A percentile compares a stretch with the other conserved stretches of the same genome.
Conservation (phyloP, 441 rosid genomes). For the Capsella rubella region DNA sequence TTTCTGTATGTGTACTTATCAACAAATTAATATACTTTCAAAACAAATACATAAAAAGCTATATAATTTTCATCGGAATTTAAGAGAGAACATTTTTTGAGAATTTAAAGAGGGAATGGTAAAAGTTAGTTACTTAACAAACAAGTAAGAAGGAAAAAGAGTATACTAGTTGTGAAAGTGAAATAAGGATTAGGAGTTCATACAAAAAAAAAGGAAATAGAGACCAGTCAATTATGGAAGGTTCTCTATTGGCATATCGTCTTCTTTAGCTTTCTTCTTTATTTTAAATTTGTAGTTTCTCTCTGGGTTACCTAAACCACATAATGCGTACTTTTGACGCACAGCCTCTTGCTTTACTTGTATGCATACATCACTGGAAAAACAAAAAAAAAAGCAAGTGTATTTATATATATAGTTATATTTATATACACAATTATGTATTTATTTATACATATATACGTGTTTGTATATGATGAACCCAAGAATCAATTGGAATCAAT, state of each 20-base stretch:
- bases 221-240: constrained; percentile 32
- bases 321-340: constrained; percentile 39
- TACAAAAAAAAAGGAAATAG: not conserved
- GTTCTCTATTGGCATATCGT: constrained; percentile 20
- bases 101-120: not conserved
- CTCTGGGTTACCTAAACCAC: constrained; percentile 33
- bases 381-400: not conserved
- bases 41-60: not conserved
- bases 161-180: not conserved
- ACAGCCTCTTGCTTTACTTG: constrained; percentile 20
- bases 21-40: not conserved
- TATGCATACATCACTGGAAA: not conserved
- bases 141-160: constrained; percentile 13
- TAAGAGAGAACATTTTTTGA: not conserved
- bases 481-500: not conserved
- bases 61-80: not conserved
- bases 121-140: constrained; percentile 34
- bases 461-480: constrained; percentile 6
- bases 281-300: not conserved
- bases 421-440: not conserved
- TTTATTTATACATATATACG: not conserved
- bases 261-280: not conserved
- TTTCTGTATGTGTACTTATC: not conserved
- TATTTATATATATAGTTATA: not conserved
- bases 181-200: constrained; percentile 18